These are phyloP conservation scores for Blastobotrys peoriensis DNA, from an alignment of 805 yeast species.

Conservation along the genomic window DNA sequence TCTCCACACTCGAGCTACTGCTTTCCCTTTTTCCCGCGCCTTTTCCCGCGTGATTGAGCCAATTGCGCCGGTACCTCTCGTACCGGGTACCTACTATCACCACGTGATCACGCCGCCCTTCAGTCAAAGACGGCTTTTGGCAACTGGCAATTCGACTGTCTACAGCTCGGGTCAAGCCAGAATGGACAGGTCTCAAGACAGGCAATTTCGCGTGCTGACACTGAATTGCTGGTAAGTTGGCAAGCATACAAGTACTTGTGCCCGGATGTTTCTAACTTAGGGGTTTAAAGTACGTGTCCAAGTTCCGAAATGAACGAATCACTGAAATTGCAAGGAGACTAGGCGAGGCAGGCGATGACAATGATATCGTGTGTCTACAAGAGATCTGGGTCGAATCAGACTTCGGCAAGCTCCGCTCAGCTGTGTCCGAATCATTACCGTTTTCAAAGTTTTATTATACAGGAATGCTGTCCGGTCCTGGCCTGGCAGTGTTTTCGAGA, in stretches of 20 bases:
- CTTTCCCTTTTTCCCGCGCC: no score
- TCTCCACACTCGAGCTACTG: no score
- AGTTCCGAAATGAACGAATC: conserved; percentile 56
- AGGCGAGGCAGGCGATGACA: conserved; percentile 40
- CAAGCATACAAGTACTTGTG: no score
- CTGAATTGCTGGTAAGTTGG: conserved; percentile 29
- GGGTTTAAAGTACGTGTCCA: conserved; percentile 88
- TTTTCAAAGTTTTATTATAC: conserved; percentile 65
- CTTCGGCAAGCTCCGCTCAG: conserved; percentile 56
- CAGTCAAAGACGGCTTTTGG: no score
- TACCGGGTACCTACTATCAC: no score
- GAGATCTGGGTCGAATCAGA: conserved; percentile 89
- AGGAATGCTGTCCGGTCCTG: conserved; percentile 91
- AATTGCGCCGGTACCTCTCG: no score
- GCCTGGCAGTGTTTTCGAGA: conserved; percentile 76
- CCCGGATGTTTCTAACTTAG: no score
- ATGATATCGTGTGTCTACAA: conserved; percentile 88
- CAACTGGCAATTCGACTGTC: no score
- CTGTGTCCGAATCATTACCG: conserved; percentile 47
- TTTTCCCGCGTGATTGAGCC: no score
- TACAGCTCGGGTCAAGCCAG: no score
- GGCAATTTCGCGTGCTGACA: conserved; percentile 22
- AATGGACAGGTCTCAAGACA: neutral
- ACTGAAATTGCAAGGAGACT: conserved; percentile 66
- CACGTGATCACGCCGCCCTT: no score